These are phyloP conservation scores for Dendrobium officinale DNA, from an alignment of 106 monocot genomes.

Conservation along the genomic window DNA sequence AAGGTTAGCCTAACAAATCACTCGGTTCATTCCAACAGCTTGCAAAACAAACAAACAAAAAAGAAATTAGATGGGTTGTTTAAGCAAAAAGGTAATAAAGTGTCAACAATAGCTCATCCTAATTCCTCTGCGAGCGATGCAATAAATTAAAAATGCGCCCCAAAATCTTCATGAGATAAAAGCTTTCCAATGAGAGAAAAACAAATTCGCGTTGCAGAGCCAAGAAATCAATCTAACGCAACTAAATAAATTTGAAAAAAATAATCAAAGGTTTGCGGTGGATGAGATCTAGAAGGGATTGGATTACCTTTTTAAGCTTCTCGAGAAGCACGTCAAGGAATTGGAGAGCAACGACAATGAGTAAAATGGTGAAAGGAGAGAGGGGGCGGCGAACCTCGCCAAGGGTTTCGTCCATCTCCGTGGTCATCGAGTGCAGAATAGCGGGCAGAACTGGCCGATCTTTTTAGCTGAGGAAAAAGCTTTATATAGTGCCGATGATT, in stretches of 20 bases:
- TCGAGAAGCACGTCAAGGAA: not conserved
- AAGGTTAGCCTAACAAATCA: not conserved
- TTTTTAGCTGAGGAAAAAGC: too few relatives aligned
- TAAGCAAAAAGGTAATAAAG: not conserved
- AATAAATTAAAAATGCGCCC: not conserved
- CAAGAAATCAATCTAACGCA: not conserved
- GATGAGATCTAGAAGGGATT: not conserved
- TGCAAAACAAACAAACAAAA: too few relatives aligned
- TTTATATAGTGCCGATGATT: too few relatives aligned
- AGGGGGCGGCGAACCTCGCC: not conserved
- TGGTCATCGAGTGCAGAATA: not conserved
- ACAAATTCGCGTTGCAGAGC: not conserved
- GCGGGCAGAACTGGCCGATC: too few relatives aligned
- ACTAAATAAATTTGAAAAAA: not conserved
- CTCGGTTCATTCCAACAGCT: not conserved
- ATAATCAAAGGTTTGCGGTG: not conserved
- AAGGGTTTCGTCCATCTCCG: constrained; percentile 1
- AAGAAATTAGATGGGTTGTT: too few relatives aligned
- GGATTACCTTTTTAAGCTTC: constrained; percentile 9
- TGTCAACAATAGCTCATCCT: not conserved
- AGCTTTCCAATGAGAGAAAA: not conserved
- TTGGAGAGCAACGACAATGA: constrained; percentile 3
- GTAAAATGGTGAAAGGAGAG: not conserved
- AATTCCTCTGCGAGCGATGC: not conserved
- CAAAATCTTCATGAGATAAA: not conserved